Percentiles rank a stretch among this genome's conserved stretches.
Evolutionary conservation across 768 basidiomycete genomes (phyloP).

Genomic region (Xanthoconium stramineum): DNA sequence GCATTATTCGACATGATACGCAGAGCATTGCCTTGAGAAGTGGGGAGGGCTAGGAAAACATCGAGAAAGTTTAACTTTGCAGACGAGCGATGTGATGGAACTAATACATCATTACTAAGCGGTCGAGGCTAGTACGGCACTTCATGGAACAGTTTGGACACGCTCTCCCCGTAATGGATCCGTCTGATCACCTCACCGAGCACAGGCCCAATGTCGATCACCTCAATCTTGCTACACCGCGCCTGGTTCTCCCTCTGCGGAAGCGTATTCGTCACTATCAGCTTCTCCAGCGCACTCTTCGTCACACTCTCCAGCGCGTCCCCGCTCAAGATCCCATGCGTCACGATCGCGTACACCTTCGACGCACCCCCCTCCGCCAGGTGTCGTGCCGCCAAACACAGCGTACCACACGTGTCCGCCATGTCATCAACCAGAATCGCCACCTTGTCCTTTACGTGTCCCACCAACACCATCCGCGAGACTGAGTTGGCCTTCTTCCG

Average conservation of each 20-base stretch:
- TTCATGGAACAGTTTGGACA: constrained; percentile 85
- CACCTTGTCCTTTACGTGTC: constrained; percentile 86
- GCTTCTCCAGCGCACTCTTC: constrained; percentile 77
- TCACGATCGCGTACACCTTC: constrained; percentile 88
- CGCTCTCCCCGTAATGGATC: constrained; percentile 96
- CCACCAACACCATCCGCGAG: constrained; percentile 93
- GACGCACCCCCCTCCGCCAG: constrained; percentile 85
- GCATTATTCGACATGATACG: constrained; percentile 34
- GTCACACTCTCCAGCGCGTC: constrained; percentile 75
- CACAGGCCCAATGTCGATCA: constrained; percentile 92
- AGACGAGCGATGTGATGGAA: neutral
- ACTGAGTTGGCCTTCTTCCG: constrained; percentile 95
- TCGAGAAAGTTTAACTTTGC: neutral
- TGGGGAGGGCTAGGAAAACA: constrained; percentile 21
- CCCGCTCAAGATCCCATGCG: constrained; percentile 93
- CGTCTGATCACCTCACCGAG: constrained; percentile 94
- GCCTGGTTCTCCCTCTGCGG: constrained; percentile 80
- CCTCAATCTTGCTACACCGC: constrained; percentile 77
- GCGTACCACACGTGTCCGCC: constrained; percentile 95
- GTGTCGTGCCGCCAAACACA: constrained; percentile 87
- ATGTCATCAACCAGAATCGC: constrained; percentile 98
- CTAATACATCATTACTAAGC: constrained; percentile 16
- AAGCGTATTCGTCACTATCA: constrained; percentile 98
- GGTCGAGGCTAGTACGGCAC: constrained; percentile 63
- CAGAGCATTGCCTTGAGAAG: constrained; percentile 31